Evolutionary conservation across 108 stramenopile species (phyloP), one percentile per base, ranked within the genome.

Genomic region (Cyclotella atomus): DNA sequence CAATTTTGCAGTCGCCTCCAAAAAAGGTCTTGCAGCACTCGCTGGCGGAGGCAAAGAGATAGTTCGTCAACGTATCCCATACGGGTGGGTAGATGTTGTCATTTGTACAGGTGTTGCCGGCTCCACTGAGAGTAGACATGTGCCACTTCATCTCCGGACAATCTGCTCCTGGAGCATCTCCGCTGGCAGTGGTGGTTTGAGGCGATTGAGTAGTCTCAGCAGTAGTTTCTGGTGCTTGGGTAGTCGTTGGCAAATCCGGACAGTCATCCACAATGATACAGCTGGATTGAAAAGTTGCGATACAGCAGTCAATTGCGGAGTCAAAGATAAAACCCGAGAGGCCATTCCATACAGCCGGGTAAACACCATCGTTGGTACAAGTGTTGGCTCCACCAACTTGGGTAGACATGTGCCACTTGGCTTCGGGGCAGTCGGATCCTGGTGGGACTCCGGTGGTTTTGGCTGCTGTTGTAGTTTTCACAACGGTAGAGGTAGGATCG

Each of bases 91-190:
- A 61, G 5, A 24, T 19, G 1, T 43, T 12, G 12, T 41, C 41
- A 61, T 61, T 61, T 5, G 60, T 61, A 14, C 60, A 61, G 14
- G 41, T 61, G 41, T 24, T 44, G 6, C 19, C 21, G 6, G 12
- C 60, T 10, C 41, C 41, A 3, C 16, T 27, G 3, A 61, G 19
- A 6, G 38, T 43, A 20, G 60, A 61, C 20, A 61, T 41, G 60
- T 61, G 60, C 60, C 60, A 61, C 20, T 61, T 61, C 14, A 10
- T 41, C 23, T 41, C 41, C 2, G 60, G 41, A 21, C 60, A 61
- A 38, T 19, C 15, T 27, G 7, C 10, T 19, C 28, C 32, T 1
- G 52, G 52, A 3, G 19, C 52, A 2, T 5, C 10, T 19, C 21
- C 24, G 12, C 21, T 53, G 19, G 52, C 23, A 3, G 52, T 53